Evolutionary conservation across 768 basidiomycete species (phyloP), one percentile per base, ranked within the genome.

Genomic region (Lactarius hatsudake): DNA sequence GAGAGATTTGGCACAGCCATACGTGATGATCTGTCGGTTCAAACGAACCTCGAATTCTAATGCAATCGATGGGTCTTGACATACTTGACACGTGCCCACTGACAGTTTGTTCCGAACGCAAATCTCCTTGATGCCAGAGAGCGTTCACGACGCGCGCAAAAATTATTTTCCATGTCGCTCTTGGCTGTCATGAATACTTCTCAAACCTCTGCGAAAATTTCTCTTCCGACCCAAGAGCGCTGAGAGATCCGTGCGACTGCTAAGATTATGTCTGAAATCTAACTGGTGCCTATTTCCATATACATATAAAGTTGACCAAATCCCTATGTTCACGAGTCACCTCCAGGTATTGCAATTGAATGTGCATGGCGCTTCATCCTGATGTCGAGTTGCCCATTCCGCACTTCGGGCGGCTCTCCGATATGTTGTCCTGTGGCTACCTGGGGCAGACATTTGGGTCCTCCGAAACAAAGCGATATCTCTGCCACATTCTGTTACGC

Each of bases 361-460:
- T n/a, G 18, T 17, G 28, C 28, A 67, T 67, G 66, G 57, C 51
- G 20, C 28, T 53, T 30, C 34, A 48, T 38, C 15, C 45, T 15
- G 1, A 17, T 32, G 20, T 6, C 8, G 57, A 59, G 23, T 40
- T 53, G 7, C 9, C 62, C 28, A 12, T 38, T 40, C 54, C 34
- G 8, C 10, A 59, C 59, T 60, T 55, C 17, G 67, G 66, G 20
- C 18, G 43, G 5, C 63, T 67, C 17, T 61, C 40, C 42, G 53
- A 54, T 30, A 60, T 68, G 34, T 32, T 68, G 10, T 40, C 30
- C 15, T 55, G 32, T 26, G 67, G 66, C 1, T 68, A 68, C 54
- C 40, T 68, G 17, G 62, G 58, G 7, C 67, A 36, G 53, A 68
- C 62, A 0, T 68, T 68, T n/a, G 67, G 67, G 10, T 34, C 63